These are phyloP conservation scores for Triticum timopheevii DNA, from an alignment of 176 grass and related monocot species.

Conservation along the genomic window DNA sequence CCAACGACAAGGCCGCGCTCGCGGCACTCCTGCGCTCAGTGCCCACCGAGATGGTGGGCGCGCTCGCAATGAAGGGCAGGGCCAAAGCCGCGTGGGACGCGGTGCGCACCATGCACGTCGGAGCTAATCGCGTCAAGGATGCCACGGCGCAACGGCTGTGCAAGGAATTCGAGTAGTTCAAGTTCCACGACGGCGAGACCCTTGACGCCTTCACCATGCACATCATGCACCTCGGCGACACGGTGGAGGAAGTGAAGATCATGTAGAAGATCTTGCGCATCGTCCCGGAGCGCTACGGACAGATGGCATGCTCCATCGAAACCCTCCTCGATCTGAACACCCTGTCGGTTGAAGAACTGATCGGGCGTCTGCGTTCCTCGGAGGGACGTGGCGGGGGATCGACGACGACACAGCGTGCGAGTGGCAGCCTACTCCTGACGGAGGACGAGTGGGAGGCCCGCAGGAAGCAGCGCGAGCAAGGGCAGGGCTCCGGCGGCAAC, in stretches of 20 bases:
- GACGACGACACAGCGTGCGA: neutral
- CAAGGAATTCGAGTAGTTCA: neutral
- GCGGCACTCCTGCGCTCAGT: neutral
- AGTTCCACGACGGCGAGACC: neutral
- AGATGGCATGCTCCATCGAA: neutral
- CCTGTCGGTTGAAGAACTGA: neutral
- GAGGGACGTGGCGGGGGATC: neutral
- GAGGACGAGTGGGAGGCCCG: neutral
- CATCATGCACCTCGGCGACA: neutral
- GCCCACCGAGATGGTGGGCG: neutral
- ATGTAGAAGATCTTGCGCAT: neutral
- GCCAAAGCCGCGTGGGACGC: neutral
- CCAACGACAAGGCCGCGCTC: neutral
- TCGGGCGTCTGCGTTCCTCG: neutral
- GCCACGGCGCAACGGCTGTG: neutral
- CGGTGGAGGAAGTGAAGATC: neutral
- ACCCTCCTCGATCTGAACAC: neutral
- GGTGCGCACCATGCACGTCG: neutral
- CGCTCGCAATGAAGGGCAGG: neutral
- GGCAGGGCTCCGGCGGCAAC: neutral
- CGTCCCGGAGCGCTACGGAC: neutral
- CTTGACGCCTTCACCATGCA: neutral
- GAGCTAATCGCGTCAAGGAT: neutral
- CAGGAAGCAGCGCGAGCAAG: neutral
- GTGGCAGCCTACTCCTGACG: neutral